phyloP scores from a whole-genome alignment of 202 grass and related monocot species.

The Schoenoplectus triqueter region DNA sequence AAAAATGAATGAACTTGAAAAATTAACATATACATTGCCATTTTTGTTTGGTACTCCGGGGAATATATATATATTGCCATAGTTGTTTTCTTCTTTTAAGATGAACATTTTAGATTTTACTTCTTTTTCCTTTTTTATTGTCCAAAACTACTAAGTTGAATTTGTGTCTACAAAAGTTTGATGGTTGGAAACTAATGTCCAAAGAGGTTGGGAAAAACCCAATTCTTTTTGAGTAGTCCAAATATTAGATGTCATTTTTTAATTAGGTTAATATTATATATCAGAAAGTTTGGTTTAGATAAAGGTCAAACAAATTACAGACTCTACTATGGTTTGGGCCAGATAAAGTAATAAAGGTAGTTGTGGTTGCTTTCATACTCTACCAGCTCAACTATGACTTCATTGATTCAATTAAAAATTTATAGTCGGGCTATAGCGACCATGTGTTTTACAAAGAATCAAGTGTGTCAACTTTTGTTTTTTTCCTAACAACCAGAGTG shows the following conservation, averaged over 20 bases:
- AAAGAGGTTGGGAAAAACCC: conserved; percentile 35
- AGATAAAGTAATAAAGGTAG: conserved; percentile 20
- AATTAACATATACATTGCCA: conserved; percentile 8
- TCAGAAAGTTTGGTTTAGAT: not conserved
- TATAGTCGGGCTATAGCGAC: conserved; percentile 18
- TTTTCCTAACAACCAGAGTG: conserved; percentile 27
- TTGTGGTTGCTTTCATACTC: conserved; percentile 35
- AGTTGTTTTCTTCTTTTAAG: not conserved
- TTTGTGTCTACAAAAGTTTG: not conserved
- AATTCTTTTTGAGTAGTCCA: conserved; percentile 18
- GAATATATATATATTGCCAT: not conserved
- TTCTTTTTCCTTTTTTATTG: not conserved
- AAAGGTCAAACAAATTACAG: conserved; percentile 10
- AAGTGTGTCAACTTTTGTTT: not conserved
- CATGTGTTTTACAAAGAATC: not conserved
- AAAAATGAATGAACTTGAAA: not conserved
- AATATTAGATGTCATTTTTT: conserved; percentile 22
- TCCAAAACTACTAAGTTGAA: not conserved
- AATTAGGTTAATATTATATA: conserved; percentile 20
- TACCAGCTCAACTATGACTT: conserved; percentile 39
- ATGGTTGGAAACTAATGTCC: not conserved
- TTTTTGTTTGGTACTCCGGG: not conserved
- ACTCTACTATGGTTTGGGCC: not conserved
- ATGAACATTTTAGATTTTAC: not conserved
- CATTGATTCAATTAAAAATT: not conserved